These are phyloP conservation scores for Rhodotorula sphaerocarpa DNA, from an alignment of 768 basidiomycete genomes.

Conservation along the genomic window DNA sequence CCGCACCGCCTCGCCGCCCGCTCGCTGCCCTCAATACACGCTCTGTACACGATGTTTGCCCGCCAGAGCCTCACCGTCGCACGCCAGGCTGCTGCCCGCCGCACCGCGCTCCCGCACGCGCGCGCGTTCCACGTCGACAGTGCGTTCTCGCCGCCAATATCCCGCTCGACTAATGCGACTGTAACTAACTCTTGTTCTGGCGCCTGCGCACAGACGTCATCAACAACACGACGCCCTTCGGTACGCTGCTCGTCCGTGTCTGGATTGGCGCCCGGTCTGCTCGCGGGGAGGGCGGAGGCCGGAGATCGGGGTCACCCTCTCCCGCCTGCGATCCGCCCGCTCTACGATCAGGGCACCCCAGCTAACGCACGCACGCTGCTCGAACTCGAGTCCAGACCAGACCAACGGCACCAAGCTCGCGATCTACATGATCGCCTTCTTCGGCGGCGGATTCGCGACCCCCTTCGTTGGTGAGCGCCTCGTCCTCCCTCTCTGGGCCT, in stretches of 20 bases:
- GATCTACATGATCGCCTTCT: constrained; percentile 27
- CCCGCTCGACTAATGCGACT: background rate
- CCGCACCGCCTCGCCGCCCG: no score
- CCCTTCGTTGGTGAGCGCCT: constrained; percentile 10
- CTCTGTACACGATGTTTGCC: constrained; percentile 23
- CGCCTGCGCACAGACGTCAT: constrained; percentile 10
- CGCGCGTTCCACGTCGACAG: constrained; percentile 32
- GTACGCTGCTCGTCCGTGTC: constrained; percentile 12
- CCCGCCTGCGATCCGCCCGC: no score
- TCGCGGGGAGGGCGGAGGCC: no score
- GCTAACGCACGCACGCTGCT: no score
- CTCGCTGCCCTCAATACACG: no score
- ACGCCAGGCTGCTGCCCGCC: constrained; percentile 14
- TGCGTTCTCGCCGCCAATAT: background rate
- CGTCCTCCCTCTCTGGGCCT: no score
- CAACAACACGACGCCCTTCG: constrained; percentile 33
- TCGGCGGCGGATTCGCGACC: constrained; percentile 20
- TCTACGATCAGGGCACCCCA: no score
- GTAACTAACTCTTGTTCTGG: background rate
- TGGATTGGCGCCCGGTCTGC: no score
- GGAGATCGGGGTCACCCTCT: no score
- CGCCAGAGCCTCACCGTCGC: constrained; percentile 15
- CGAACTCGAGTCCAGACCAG: constrained; percentile 17
- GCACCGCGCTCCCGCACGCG: constrained; percentile 8
- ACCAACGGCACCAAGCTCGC: constrained; percentile 30